phyloP scores from a whole-genome alignment of 1,139 yeast genomes.

The Komagataea norvegica region DNA sequence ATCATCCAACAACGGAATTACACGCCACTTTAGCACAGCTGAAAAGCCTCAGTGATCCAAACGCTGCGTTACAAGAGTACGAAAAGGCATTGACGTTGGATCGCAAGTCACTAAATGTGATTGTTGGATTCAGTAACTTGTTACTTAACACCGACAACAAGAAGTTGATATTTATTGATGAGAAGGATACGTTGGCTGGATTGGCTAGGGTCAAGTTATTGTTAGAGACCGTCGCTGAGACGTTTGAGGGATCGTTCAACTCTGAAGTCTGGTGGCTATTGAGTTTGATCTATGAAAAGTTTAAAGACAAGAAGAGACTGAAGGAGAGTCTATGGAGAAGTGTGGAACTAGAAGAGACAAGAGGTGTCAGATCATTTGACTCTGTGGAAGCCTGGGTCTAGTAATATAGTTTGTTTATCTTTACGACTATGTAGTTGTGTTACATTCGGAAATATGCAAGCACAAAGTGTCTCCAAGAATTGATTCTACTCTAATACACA shows the following conservation, averaged over 20 bases:
- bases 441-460: too few species aligned
- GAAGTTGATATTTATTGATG: conserved; percentile 33
- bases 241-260: conserved; percentile 47
- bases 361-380: conserved; percentile 53
- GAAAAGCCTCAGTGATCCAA: conserved; percentile 34
- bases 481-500: too few species aligned
- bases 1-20: conserved; percentile 48
- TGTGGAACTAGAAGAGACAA: conserved; percentile 59
- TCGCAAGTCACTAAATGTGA: conserved; percentile 48
- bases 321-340: conserved; percentile 59
- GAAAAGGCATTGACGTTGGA: conserved; percentile 54
- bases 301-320: conserved; percentile 51
- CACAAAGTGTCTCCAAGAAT: too few species aligned
- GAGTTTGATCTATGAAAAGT: conserved; percentile 57
- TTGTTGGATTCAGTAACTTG: conserved; percentile 63
- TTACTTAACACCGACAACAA: conserved; percentile 34
- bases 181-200: conserved; percentile 59
- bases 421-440: too few species aligned
- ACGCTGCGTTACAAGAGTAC: conserved; percentile 57
- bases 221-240: conserved; percentile 54
- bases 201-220: conserved; percentile 58
- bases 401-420: too few species aligned
- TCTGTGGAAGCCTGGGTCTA: conserved; percentile 11
- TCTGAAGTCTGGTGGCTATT: conserved; percentile 75
- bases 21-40: conserved; percentile 50